Percentiles rank a stretch among this genome's conserved stretches.
Evolutionary conservation across 169 alveolate genomes (phyloP).

Genomic region (Plasmodium inui): DNA sequence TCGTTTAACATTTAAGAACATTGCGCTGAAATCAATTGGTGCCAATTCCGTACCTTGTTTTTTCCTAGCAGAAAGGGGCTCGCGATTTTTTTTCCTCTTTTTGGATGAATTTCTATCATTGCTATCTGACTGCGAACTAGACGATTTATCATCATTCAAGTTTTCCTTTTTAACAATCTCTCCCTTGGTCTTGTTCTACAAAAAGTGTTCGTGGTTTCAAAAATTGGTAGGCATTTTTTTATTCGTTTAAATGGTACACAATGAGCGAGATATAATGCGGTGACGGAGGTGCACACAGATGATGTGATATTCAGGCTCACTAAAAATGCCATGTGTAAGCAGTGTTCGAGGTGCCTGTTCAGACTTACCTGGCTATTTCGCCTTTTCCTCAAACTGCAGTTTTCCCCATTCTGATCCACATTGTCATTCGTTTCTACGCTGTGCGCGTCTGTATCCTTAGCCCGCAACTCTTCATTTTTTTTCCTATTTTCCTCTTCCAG

Average conservation of each 20-base stretch:
- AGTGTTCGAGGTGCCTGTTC: neutral
- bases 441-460: conserved; percentile 1
- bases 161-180: conserved; percentile 32
- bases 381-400: neutral
- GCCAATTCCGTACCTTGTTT: conserved; percentile 50
- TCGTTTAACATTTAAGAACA: neutral
- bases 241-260: neutral
- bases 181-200: neutral
- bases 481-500: conserved; percentile 56
- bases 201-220: neutral
- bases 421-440: conserved; percentile 26
- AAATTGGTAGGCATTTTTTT: neutral
- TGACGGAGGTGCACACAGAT: neutral
- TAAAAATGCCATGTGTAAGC: neutral
- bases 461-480: conserved; percentile 11
- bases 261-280: neutral
- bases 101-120: conserved; percentile 53
- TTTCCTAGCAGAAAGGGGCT: conserved; percentile 41
- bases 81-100: conserved; percentile 53
- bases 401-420: neutral
- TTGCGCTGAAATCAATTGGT: neutral
- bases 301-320: conserved; percentile 1
- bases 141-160: conserved; percentile 22
- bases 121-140: conserved; percentile 27
- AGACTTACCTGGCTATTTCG: conserved; percentile 2